Base-by-base conservation (phyloP, 2,329 filamentous ascomycete species). In the Neofusicoccum umdonicola region DNA sequence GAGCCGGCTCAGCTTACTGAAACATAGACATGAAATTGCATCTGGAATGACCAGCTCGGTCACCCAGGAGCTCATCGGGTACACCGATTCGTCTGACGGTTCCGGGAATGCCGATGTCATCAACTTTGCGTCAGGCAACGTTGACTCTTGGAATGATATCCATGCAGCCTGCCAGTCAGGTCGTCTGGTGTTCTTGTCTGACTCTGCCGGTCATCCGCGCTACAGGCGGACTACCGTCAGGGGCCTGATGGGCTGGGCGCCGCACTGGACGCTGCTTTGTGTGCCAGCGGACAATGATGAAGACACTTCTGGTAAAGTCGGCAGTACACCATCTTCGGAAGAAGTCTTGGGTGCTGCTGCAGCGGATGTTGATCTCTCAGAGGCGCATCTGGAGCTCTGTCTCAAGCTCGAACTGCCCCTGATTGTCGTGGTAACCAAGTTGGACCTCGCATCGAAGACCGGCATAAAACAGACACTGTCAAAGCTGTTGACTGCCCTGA, bases 31-130 rank as follows among this genome's bases (percentile, higher is more conserved):
- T 74, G 95, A 99, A 75, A 90, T 98, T 65, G 89, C 86, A 3
- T 96, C 94, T 2, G 95, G 95, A 0, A 84, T 97, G 67, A 99
- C 95, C 1, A 97, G 93, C 73, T 98, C 94, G 5, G 90, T 99
- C 50, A 92, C 95, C 0, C 94, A 97, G 72, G 95, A 98, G 75
- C 83, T 99, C 9, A 86, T 99, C 67, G 95, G 95, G 7, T 99
- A 98, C 74, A 74, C 72, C 27, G 47, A 45, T 7, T 42, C 47
- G 15, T 15, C 61, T 15, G 37, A 60, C 17, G 54, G 17, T 4
- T 60, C 54, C 45, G 54, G 39, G 7, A 17, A 35, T 11, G 37
- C 61, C 15, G 77, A 81, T 56, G 41, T 71, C 34, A 48, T 68
- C 11, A 98, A 97, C 74, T 98, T 96, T 74, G 89, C 91, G 3